Base-by-base conservation (phyloP, 2,329 filamentous ascomycete species). In the Polytolypa hystricis region DNA sequence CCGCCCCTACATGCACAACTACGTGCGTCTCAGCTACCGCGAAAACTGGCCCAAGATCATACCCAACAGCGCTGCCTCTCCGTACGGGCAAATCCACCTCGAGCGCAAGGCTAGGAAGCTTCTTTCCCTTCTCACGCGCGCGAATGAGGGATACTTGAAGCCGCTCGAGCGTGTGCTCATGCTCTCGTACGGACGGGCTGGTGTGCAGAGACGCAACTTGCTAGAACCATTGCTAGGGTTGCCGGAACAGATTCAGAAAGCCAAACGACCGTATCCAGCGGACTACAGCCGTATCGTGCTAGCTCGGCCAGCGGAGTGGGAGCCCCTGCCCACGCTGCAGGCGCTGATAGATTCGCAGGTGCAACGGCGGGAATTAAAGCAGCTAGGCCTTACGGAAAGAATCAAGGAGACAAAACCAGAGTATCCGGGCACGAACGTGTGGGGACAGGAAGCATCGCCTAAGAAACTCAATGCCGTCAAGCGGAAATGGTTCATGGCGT, bases 111-210 rank as follows among this genome's bases (percentile, higher is more conserved):
- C 52, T 18, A 49, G 40, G 23, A 45, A 67, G 23, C 56, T 56
- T 4, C 52, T 74, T 5, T 64, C 61, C 2, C 43, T 62, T 20
- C 53, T 75, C 12, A 47, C 46, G 26, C 62, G 69, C 32, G 75
- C 74, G 14, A 78, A 77, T 46, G 57, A 69, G 40, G 76, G 74
- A 41, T 70, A 75, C 35, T 45, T 56, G 10, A 53, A 54, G 10
- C 62, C 66, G 10, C 52, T 79, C 12, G 57, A 68, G 30, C 70
- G 66, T 37, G 59, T 77, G 8, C 55, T 80, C 14, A 54, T 64
- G 20, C 53, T 67, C 40, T 64, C 74, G 10, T 79, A 79, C 47
- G 76, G 73, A 10, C 67, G 76, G 35, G 61, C 58, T 20, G 75
- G 75, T 6, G 64, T 56, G 43, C 60, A 71, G 20, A 64, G 71